phyloP scores from a whole-genome alignment of 2,329 filamentous ascomycete species.

The Pseudomassariella vexata region DNA sequence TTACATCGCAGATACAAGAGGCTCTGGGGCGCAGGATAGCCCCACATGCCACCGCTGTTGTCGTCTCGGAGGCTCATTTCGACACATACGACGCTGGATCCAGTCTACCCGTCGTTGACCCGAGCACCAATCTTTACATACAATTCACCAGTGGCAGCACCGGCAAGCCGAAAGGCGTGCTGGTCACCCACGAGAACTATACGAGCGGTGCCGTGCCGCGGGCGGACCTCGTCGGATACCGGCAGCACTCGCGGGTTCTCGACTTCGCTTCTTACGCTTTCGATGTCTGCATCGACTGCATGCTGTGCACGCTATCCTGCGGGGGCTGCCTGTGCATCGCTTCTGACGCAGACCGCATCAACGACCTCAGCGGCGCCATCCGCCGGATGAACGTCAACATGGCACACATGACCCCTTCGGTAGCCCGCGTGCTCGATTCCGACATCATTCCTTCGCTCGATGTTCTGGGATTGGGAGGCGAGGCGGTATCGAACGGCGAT shows the following conservation, averaged over 20 bases:
- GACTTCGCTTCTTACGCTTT: constrained; percentile 49
- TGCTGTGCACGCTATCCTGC: constrained; percentile 44
- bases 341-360: constrained; percentile 47
- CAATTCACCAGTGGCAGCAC: constrained; percentile 64
- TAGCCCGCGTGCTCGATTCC: constrained; percentile 39
- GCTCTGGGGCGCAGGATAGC: constrained; percentile 31
- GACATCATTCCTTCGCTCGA: constrained; percentile 40
- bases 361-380: constrained; percentile 41
- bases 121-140: constrained; percentile 41
- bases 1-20: constrained; percentile 34
- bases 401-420: constrained; percentile 45
- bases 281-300: constrained; percentile 49
- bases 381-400: constrained; percentile 39
- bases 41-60: constrained; percentile 23
- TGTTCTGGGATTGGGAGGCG: constrained; percentile 43
- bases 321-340: constrained; percentile 49
- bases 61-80: constrained; percentile 23
- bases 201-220: constrained; percentile 39
- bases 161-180: constrained; percentile 57
- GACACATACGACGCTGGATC: constrained; percentile 11
- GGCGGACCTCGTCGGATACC: constrained; percentile 35
- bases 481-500: constrained; percentile 46
- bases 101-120: constrained; percentile 32
- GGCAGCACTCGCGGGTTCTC: constrained; percentile 34
- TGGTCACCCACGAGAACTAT: constrained; percentile 42